Evolutionary conservation across 176 grass and related monocot genomes (phyloP).

Genomic region (Alloteropsis semialata): DNA sequence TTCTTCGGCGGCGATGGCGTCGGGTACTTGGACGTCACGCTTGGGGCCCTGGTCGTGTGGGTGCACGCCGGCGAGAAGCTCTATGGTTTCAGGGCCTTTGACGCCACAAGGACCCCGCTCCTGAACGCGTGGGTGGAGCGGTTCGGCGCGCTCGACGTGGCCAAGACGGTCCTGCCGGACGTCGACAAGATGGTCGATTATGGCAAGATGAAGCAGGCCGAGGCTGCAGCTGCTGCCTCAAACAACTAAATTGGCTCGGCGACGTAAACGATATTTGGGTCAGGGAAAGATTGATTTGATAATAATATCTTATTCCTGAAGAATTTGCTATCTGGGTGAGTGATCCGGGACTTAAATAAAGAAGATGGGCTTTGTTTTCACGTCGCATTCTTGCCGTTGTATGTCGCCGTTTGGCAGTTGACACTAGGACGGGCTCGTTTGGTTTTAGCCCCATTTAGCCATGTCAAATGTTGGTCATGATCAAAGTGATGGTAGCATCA

Average conservation of each 20-base stretch:
- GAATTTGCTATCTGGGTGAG: not conserved
- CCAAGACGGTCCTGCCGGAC: constrained; percentile 38
- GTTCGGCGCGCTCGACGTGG: constrained; percentile 33
- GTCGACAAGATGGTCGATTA: constrained; percentile 24
- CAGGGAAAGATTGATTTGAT: not conserved
- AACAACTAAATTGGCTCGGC: not conserved
- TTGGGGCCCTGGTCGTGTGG: constrained; percentile 18
- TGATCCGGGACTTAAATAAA: not conserved
- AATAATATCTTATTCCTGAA: not conserved
- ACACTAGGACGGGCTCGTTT: too few species aligned
- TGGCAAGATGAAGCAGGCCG: constrained; percentile 7
- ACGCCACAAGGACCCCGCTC: constrained; percentile 16
- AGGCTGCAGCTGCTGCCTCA: not conserved
- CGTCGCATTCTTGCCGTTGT: too few species aligned
- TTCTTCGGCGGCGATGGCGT: constrained; percentile 56
- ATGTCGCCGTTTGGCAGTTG: too few species aligned
- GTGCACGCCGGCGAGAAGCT: constrained; percentile 20
- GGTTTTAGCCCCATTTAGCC: too few species aligned
- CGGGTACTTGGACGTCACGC: constrained; percentile 36
- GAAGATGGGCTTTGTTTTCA: not conserved
- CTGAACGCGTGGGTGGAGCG: constrained; percentile 36
- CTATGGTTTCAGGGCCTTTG: not conserved
- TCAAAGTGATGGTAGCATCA: too few species aligned
- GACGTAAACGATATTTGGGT: not conserved
- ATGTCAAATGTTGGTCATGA: too few species aligned